Base-by-base conservation (phyloP, 1,284 basidiomycete genomes). In the Blastosporella zonata region DNA sequence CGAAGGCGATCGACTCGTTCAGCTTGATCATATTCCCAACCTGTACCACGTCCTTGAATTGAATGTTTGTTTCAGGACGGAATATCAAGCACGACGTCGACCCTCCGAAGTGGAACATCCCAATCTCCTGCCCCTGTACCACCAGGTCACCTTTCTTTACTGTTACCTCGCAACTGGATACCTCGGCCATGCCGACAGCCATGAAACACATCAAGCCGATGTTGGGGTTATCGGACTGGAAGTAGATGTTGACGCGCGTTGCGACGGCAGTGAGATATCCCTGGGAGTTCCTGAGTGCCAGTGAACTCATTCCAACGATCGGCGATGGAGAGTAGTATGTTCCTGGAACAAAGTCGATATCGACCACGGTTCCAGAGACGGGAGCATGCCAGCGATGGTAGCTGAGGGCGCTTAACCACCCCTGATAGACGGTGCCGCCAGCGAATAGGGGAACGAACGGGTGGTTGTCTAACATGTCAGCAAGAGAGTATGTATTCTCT, bases 331-430 rank as follows among this genome's bases (percentile, higher is more conserved):
- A 74, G 54, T 68, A 82, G 61, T 81, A 82, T 0, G 78, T 74
- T 2, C 81, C 81, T 2, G 68, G 66, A 1, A 80, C 62, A 4
- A 69, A 49, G 7, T 67, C 67, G 1, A 69, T 66, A 46, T 73
- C 74, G 23, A 67, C 63, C 46, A 82, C 65, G 0, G 50, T 69
- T 0, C 79, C 80, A 10, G 66, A 64, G 6, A 82, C 68, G 4
- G 80, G 81, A 20, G 68, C 63, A 55, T 75, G 73, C 79, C 78
- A 82, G 34, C 78, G 75, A 53, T 82, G 79, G 55, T 79, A 83
- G 13, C 69, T 68, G 2, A 65, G 49, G 0, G 77, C 66, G 20
- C 64, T 64, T 43, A 82, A 70, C 66, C 75, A 81, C 0, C 72
- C 75, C 53, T 83, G 81, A 54, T 72, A 80, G 43, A 82, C 63